A percentile compares a stretch with the other conserved stretches of the same genome.
Evolutionary conservation across 2,329 filamentous ascomycete genomes (phyloP).

Genomic region (Dactylellina haptotyla): DNA sequence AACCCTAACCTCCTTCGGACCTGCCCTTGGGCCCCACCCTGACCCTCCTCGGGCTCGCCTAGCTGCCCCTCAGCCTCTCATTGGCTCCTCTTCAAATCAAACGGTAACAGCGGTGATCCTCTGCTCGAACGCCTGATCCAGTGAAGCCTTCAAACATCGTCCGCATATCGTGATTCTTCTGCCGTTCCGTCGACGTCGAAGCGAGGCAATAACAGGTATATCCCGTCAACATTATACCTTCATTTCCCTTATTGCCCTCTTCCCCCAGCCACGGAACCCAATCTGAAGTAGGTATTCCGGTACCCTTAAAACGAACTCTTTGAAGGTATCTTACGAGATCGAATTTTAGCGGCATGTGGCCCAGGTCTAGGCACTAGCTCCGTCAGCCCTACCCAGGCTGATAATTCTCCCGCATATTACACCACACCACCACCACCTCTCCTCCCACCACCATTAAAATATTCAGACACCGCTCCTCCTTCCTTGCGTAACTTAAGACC

Average conservation of each 20-base stretch:
- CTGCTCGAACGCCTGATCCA: conserved; percentile 6
- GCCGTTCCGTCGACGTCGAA: conserved; percentile 1
- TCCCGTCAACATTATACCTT: not conserved
- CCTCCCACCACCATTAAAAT: not conserved
- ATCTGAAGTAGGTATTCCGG: not conserved
- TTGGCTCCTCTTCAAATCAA: conserved; percentile 22
- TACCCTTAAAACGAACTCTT: not conserved
- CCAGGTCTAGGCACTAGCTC: conserved; percentile 38
- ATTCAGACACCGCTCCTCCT: conserved; percentile 31
- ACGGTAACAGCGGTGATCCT: conserved; percentile 11
- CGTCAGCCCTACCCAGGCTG: conserved; percentile 54
- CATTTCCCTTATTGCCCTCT: not conserved
- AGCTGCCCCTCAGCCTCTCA: conserved; percentile 12
- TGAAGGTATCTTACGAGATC: not conserved
- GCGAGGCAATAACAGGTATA: not conserved
- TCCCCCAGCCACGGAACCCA: not conserved
- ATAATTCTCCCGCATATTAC: conserved; percentile 46
- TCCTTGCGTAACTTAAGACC: conserved; percentile 39
- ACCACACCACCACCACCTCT: conserved; percentile 18
- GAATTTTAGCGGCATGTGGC: conserved; percentile 26
- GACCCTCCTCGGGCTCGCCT: conserved; percentile 52
- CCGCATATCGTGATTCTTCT: not conserved
- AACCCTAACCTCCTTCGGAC: conserved; percentile 30
- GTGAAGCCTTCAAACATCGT: not conserved
- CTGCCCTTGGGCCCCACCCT: conserved; percentile 37